Evolutionary conservation across 1,284 basidiomycete species (phyloP), one percentile per base, ranked within the genome.

Genomic region (Ceraceosorus bombacis): DNA sequence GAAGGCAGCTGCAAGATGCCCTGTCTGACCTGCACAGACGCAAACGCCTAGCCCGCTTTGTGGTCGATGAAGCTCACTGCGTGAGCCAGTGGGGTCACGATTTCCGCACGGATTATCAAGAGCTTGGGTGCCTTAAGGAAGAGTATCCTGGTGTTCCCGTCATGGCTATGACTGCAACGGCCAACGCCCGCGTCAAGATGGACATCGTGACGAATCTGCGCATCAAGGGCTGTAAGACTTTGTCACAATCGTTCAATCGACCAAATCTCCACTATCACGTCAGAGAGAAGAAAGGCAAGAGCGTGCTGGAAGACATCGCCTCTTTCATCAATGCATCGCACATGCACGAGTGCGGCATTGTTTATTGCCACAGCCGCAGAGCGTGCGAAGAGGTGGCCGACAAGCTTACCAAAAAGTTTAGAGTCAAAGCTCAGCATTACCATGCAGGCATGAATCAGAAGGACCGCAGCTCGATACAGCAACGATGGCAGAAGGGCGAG

Each of bases 81-180:
- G 89, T 97, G 43, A 81, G 80, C 62, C 80, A 85, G 13, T 91
- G 88, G 89, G 89, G 90, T 5, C 84, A 88, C 69, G 86, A 89
- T 70, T 92, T 92, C 72, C 84, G 90, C 4, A 76, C 74, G 4
- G 78, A 81, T 68, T 81, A 81, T 72, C 79, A 78, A 58, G 68
- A 78, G 60, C 81, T 98, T 37, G 84, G 84, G 13, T 76, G 81
- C 10, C 81, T 97, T 49, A 86, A 90, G 40, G 78, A 82, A 17
- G 82, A 84, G 9, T 97, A 85, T 78, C 88, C 89, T 0, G 76
- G 80, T 3, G 83, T 93, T 1, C 94, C 94, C 0, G 87, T 98
- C 72, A 96, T 96, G 85, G 95, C 94, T 0, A 82, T 98, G 52
- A 97, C 95, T 0, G 95, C 92, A 1, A 97, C 94, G 0, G 95